phyloP scores from a whole-genome alignment of 768 basidiomycete genomes.

The Sistotremastrum niveocremeum region DNA sequence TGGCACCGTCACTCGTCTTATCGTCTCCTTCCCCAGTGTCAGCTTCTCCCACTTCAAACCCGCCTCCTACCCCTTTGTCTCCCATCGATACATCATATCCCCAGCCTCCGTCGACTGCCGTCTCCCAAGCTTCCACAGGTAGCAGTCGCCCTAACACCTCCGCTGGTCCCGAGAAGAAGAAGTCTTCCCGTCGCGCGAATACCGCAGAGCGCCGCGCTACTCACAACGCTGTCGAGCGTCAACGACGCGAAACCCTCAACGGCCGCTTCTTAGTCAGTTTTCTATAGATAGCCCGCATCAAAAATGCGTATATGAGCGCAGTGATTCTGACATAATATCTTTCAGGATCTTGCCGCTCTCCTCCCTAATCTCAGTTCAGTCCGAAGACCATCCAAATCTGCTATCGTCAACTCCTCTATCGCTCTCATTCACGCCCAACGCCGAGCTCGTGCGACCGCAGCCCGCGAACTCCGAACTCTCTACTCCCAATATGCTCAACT shows the following conservation, averaged over 20 bases:
- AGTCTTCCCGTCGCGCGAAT: conserved; percentile 80
- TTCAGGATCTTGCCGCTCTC: conserved; percentile 83
- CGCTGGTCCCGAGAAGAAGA: conserved; percentile 48
- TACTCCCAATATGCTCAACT: conserved; percentile 78
- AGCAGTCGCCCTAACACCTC: conserved; percentile 11
- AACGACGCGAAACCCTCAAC: conserved; percentile 86
- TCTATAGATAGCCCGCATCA: neutral
- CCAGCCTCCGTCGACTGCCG: conserved; percentile 22
- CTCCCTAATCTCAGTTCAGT: conserved; percentile 85
- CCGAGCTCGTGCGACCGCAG: conserved; percentile 67
- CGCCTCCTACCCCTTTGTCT: conserved; percentile 37
- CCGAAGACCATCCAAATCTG: conserved; percentile 89
- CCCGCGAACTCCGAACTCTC: conserved; percentile 66
- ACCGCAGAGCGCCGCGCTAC: conserved; percentile 93
- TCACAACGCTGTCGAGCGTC: conserved; percentile 95
- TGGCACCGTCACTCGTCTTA: conserved; percentile 25
- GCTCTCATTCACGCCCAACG: conserved; percentile 76
- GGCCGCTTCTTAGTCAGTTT: conserved; percentile 69
- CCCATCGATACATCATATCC: conserved; percentile 22
- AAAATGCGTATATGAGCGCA: neutral
- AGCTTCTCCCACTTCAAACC: conserved; percentile 27
- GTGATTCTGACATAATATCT: neutral
- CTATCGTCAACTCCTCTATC: conserved; percentile 93
- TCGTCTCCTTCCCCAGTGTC: conserved; percentile 25
- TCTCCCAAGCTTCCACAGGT: conserved; percentile 10